phyloP scores from a whole-genome alignment of 805 yeast genomes.

The Candida krabiensis region DNA sequence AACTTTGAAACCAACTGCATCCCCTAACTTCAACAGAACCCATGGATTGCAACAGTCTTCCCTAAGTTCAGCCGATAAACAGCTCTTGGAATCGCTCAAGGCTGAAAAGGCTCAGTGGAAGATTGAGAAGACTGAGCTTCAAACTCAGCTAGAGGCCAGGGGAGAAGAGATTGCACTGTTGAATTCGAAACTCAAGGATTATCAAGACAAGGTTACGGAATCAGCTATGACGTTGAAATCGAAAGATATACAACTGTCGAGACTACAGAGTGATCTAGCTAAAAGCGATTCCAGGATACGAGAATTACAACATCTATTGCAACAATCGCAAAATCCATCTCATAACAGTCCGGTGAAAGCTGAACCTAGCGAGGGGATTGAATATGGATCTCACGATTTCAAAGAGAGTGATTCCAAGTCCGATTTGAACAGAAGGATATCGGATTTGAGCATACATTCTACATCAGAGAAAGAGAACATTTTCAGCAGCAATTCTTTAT shows the following conservation, averaged over 20 bases:
- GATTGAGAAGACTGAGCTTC: conserved; percentile 32
- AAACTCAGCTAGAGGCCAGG: conserved; percentile 29
- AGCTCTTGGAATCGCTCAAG: conserved; percentile 51
- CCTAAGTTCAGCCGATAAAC: conserved; percentile 31
- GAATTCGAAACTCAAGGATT: conserved; percentile 38
- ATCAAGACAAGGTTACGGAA: conserved; percentile 51
- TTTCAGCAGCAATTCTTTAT: conserved; percentile 15
- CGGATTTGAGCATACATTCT: conserved; percentile 33
- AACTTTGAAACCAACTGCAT: conserved; percentile 21
- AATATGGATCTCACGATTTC: conserved; percentile 3
- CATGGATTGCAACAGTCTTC: conserved; percentile 16
- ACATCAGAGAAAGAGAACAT: conserved; percentile 25
- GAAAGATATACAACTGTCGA: conserved; percentile 64
- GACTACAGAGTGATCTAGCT: conserved; percentile 64
- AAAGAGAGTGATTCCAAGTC: conserved; percentile 9
- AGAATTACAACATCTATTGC: conserved; percentile 22
- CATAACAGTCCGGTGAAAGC: conserved; percentile 12
- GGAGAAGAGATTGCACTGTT: conserved; percentile 33
- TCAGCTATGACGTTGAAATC: conserved; percentile 56
- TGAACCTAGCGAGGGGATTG: conserved; percentile 12
- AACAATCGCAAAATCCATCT: conserved; percentile 15
- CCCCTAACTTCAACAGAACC: conserved; percentile 17
- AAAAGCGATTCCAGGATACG: conserved; percentile 46
- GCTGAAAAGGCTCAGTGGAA: conserved; percentile 53
- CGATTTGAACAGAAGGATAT: conserved; percentile 34